Evolutionary conservation across 768 basidiomycete species (phyloP).

Genomic region (Pleurotus eryngii): DNA sequence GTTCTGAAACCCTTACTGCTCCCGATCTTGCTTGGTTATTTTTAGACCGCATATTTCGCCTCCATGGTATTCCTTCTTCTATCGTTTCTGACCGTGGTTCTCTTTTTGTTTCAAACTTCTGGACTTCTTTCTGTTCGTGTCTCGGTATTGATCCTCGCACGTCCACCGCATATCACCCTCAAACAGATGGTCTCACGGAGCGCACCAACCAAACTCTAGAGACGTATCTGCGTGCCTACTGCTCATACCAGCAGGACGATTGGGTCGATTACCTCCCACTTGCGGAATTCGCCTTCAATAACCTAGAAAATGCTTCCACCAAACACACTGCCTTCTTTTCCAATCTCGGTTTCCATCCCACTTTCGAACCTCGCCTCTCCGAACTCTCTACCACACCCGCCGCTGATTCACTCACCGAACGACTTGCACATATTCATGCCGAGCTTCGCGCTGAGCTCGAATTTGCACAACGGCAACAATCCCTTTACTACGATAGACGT

Average conservation of each 20-base stretch:
- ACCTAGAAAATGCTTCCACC: constrained; percentile 28
- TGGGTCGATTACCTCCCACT: constrained; percentile 38
- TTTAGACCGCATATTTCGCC: constrained; percentile 28
- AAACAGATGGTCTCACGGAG: constrained; percentile 38
- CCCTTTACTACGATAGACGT: too few species aligned
- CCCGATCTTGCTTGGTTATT: constrained; percentile 31
- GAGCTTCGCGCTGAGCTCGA: too few species aligned
- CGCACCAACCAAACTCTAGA: constrained; percentile 34
- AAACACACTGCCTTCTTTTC: constrained; percentile 34
- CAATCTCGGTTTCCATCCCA: constrained; percentile 6
- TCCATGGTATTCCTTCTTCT: constrained; percentile 30
- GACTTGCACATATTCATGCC: constrained; percentile 27
- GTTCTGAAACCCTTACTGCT: constrained; percentile 13
- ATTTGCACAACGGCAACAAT: too few species aligned
- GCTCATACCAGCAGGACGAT: constrained; percentile 37
- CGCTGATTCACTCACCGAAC: constrained; percentile 23
- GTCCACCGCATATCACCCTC: constrained; percentile 42
- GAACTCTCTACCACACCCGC: constrained; percentile 27
- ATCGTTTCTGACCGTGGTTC: constrained; percentile 31
- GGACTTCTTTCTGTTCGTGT: constrained; percentile 10
- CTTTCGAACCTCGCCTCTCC: constrained; percentile 25
- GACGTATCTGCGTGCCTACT: constrained; percentile 31
- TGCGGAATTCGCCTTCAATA: constrained; percentile 41
- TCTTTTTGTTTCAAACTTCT: constrained; percentile 31
- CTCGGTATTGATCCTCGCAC: constrained; percentile 16